These are phyloP conservation scores for Thinopyrum elongatum DNA, from an alignment of 176 grass and related monocot species.

Conservation along the genomic window DNA sequence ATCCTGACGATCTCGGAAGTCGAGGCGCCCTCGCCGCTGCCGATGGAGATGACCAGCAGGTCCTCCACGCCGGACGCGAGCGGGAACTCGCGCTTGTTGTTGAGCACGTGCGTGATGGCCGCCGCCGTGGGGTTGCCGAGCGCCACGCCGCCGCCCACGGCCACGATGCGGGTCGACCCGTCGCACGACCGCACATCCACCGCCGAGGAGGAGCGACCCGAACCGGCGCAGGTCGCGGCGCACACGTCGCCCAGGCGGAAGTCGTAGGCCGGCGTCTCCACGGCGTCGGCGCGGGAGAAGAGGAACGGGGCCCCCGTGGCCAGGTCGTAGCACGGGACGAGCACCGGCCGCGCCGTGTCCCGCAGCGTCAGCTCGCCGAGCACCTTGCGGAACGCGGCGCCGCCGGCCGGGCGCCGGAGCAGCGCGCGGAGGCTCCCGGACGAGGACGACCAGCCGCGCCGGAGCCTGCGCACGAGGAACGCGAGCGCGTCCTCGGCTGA, in stretches of 20 bases:
- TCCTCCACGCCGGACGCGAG: constrained; percentile 57
- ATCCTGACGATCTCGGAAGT: constrained; percentile 59
- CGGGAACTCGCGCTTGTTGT: constrained; percentile 92
- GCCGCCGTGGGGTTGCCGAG: constrained; percentile 86
- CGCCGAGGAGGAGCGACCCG: background rate
- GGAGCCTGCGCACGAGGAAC: constrained; percentile 48
- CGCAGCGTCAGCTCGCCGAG: constrained; percentile 73
- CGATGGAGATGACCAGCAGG: constrained; percentile 83
- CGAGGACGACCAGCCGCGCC: constrained; percentile 10
- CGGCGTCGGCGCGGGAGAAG: constrained; percentile 88
- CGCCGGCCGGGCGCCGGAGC: constrained; percentile 39
- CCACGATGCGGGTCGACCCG: constrained; percentile 60
- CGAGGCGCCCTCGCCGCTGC: constrained; percentile 42
- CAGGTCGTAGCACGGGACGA: constrained; percentile 90
- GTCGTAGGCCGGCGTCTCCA: constrained; percentile 63
- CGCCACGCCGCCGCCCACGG: constrained; percentile 67
- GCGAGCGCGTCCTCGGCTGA: constrained; percentile 73
- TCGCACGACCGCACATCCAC: constrained; percentile 63
- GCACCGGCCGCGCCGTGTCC: constrained; percentile 67
- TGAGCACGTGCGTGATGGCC: constrained; percentile 97
- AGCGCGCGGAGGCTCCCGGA: constrained; percentile 34
- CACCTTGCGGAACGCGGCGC: constrained; percentile 35
- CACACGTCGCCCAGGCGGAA: constrained; percentile 81
- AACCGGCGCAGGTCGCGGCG: constrained; percentile 63
- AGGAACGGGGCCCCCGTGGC: constrained; percentile 66